phyloP scores from a whole-genome alignment of 148 eudicot genomes.

The Cornus florida region DNA sequence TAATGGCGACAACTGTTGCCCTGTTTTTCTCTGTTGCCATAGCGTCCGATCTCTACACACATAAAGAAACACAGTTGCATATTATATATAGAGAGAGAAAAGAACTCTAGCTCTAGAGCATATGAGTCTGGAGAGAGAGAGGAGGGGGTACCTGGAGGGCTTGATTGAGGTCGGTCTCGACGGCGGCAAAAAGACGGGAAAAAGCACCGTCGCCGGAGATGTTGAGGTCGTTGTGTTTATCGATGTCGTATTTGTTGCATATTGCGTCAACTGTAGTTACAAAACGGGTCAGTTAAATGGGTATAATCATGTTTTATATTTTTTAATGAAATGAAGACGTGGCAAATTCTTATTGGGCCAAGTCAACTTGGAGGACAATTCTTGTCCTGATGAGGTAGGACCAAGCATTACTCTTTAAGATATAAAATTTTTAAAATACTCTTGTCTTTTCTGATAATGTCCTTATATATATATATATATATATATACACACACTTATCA shows the following conservation, averaged over 20 bases:
- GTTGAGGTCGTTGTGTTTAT: constrained; percentile 41
- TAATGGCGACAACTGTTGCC: constrained; percentile 64
- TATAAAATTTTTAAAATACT: too few species aligned
- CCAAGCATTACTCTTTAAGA: too few species aligned
- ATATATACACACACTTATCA: too few species aligned
- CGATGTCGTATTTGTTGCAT: constrained; percentile 77
- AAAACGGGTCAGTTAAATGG: constrained; percentile 22
- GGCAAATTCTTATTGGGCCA: too few species aligned
- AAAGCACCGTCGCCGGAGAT: constrained; percentile 50
- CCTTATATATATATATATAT: too few species aligned
- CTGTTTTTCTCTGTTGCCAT: constrained; percentile 49
- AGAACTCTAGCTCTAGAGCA: not conserved
- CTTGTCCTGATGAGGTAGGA: too few species aligned
- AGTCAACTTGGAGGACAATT: too few species aligned
- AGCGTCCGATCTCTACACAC: constrained; percentile 44
- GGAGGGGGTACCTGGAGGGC: constrained; percentile 32
- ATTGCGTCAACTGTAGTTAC: constrained; percentile 52
- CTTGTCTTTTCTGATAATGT: too few species aligned
- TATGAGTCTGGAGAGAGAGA: not conserved
- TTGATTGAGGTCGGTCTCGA: constrained; percentile 50
- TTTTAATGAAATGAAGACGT: too few species aligned
- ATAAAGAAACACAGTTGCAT: not conserved
- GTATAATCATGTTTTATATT: too few species aligned
- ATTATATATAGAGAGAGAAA: not conserved
- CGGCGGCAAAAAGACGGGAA: constrained; percentile 47